A percentile compares a stretch with the other conserved stretches of the same genome.
phyloP scores from a whole-genome alignment of 495 filamentous ascomycete species.

The Mytilinidion resinicola region DNA sequence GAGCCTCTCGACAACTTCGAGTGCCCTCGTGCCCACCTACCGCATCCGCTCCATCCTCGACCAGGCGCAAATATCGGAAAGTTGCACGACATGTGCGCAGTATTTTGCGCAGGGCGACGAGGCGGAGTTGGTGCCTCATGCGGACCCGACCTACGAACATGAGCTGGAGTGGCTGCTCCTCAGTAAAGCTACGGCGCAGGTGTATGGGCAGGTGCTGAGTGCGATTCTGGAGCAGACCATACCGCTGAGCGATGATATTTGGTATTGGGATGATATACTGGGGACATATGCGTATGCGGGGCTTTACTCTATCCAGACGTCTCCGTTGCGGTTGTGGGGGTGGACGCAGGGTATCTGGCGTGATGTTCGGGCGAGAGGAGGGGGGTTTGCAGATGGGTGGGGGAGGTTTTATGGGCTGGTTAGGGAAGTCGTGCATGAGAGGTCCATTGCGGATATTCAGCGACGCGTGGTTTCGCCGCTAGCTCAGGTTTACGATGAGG shows the following conservation, averaged over 20 bases:
- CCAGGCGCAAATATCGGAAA: constrained; percentile 46
- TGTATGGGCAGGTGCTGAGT: constrained; percentile 69
- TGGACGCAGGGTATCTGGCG: constrained; percentile 58
- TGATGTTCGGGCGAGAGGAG: constrained; percentile 47
- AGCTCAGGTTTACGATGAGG: constrained; percentile 60
- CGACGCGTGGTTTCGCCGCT: constrained; percentile 62
- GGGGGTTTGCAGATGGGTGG: constrained; percentile 53
- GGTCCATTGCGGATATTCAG: constrained; percentile 54
- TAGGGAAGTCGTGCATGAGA: constrained; percentile 58
- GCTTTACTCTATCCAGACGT: constrained; percentile 76
- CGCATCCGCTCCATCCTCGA: constrained; percentile 54
- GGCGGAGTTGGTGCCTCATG: constrained; percentile 11
- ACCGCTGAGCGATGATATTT: constrained; percentile 73
- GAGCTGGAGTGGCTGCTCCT: constrained; percentile 85
- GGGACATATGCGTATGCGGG: constrained; percentile 63
- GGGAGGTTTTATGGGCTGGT: constrained; percentile 75
- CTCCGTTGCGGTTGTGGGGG: constrained; percentile 61
- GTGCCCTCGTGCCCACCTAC: constrained; percentile 44
- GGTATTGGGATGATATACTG: constrained; percentile 86
- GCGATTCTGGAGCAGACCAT: constrained; percentile 72
- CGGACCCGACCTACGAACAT: constrained; percentile 46
- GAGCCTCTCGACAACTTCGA: constrained; percentile 59
- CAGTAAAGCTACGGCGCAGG: constrained; percentile 78
- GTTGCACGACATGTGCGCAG: constrained; percentile 22
- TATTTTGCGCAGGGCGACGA: constrained; percentile 24